A percentile compares a stretch with the other conserved stretches of the same genome.
These are phyloP conservation scores for Taphrina deformans DNA, from an alignment of 1,139 yeast species.

Conservation along the genomic window DNA sequence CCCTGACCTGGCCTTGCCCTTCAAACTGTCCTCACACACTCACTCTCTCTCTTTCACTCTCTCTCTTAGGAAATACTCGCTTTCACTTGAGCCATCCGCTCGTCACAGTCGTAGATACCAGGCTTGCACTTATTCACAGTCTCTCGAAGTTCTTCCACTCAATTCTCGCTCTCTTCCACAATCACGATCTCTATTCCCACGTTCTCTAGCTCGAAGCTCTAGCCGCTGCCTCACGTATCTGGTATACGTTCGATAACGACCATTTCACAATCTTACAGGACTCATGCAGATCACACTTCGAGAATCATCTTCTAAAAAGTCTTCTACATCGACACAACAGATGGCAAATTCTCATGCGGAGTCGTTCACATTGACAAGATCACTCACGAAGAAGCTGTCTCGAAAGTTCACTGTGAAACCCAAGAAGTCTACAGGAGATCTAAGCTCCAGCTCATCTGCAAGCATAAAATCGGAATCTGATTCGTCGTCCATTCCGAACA, in stretches of 20 bases:
- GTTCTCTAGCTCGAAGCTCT: not conserved
- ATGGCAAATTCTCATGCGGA: not conserved
- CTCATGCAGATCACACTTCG: not conserved
- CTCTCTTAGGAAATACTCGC: no score
- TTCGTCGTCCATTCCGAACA: not conserved
- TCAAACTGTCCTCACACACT: not conserved
- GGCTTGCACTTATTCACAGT: not conserved
- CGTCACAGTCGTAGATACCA: not conserved
- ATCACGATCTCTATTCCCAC: not conserved
- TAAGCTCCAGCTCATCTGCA: not conserved
- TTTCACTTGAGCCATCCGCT: constrained; percentile 6
- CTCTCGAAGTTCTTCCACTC: not conserved
- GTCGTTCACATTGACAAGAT: not conserved
- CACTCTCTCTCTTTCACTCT: no score
- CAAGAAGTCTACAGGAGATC: not conserved
- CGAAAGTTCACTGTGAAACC: constrained; percentile 3
- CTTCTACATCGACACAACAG: not conserved
- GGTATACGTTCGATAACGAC: not conserved
- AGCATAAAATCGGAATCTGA: not conserved
- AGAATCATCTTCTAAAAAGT: not conserved
- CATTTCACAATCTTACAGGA: not conserved
- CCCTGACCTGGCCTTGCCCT: not conserved
- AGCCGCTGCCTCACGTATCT: not conserved
- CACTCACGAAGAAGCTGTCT: constrained; percentile 7
- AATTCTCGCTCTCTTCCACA: not conserved